Evolutionary conservation across 139 green algal species (phyloP).

Genomic region (Nannochloris sp.): DNA sequence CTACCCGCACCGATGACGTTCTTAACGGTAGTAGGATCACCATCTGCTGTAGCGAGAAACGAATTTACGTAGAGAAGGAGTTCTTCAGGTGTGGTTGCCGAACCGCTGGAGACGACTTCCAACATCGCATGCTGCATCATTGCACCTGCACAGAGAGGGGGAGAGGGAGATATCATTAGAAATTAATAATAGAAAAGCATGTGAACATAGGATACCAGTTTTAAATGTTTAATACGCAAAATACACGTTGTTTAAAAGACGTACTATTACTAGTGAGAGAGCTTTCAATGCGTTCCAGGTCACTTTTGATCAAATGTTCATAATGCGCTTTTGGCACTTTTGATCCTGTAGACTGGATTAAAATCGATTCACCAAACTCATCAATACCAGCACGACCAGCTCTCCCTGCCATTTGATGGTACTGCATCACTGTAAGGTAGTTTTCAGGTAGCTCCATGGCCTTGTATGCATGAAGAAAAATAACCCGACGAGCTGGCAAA

Average conservation of each 20-base stretch:
- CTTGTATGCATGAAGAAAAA: constrained; percentile 52
- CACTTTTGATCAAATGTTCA: constrained; percentile 45
- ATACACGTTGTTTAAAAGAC: neutral
- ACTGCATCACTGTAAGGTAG: constrained; percentile 25
- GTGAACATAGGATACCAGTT: neutral
- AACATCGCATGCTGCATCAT: constrained; percentile 73
- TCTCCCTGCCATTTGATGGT: constrained; percentile 9
- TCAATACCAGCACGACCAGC: constrained; percentile 13
- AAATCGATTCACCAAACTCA: neutral
- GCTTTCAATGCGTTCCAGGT: constrained; percentile 28
- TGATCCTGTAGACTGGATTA: neutral
- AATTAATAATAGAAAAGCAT: neutral
- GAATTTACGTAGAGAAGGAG: constrained; percentile 60
- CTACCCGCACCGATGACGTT: neutral
- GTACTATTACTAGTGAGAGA: neutral
- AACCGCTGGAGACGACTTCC: constrained; percentile 60
- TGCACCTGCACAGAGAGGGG: neutral
- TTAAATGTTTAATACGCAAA: neutral
- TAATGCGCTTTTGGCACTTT: constrained; percentile 25
- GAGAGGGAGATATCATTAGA: neutral
- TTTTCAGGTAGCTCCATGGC: constrained; percentile 7
- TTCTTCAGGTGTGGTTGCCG: constrained; percentile 44
- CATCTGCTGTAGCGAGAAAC: constrained; percentile 54
- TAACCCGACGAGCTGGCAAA: constrained; percentile 73
- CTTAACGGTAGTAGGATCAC: neutral